phyloP scores from a whole-genome alignment of 345 rosid genomes.

The Acer yangbiense region DNA sequence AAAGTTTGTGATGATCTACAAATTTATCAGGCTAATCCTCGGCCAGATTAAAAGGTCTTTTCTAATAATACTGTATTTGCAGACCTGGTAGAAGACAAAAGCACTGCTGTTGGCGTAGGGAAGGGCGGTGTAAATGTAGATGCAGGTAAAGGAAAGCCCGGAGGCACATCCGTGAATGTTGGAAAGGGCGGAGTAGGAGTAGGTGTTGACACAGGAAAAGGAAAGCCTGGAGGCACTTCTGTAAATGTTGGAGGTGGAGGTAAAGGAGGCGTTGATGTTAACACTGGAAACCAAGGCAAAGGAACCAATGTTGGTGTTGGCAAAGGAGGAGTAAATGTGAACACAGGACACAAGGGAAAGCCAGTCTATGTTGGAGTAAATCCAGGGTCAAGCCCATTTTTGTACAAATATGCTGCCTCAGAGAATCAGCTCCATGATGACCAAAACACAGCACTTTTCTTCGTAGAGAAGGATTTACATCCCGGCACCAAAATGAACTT shows the following conservation, averaged over 20 bases:
- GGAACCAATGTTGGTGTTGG: slow-evolving; percentile 72
- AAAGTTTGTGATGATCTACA: background rate
- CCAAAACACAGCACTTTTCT: slow-evolving; percentile 67
- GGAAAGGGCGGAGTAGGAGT: slow-evolving; percentile 64
- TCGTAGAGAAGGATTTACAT: slow-evolving; percentile 77
- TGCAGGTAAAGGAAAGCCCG: slow-evolving; percentile 39
- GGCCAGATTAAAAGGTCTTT: background rate
- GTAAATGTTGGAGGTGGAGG: slow-evolving; percentile 59
- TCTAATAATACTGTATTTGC: slow-evolving; percentile 17
- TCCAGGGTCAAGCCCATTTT: slow-evolving; percentile 43
- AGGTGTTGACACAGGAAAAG: slow-evolving; percentile 49
- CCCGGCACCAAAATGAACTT: slow-evolving; percentile 57
- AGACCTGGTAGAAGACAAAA: slow-evolving; percentile 65
- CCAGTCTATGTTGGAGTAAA: slow-evolving; percentile 60
- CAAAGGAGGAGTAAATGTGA: slow-evolving; percentile 72
- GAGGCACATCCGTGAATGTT: slow-evolving; percentile 36
- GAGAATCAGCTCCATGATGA: slow-evolving; percentile 65
- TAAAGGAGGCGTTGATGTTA: slow-evolving; percentile 41
- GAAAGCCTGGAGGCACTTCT: slow-evolving; percentile 51
- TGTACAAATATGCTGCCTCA: slow-evolving; percentile 46
- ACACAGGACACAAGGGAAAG: slow-evolving; percentile 60
- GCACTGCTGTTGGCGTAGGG: slow-evolving; percentile 45
- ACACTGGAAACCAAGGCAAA: slow-evolving; percentile 49
- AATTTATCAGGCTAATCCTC: background rate
- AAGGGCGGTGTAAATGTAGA: slow-evolving; percentile 44